A percentile compares a stretch with the other conserved stretches of the same genome.
These are phyloP conservation scores for Naganishia antarctica DNA, from an alignment of 768 basidiomycete species.

Conservation along the genomic window DNA sequence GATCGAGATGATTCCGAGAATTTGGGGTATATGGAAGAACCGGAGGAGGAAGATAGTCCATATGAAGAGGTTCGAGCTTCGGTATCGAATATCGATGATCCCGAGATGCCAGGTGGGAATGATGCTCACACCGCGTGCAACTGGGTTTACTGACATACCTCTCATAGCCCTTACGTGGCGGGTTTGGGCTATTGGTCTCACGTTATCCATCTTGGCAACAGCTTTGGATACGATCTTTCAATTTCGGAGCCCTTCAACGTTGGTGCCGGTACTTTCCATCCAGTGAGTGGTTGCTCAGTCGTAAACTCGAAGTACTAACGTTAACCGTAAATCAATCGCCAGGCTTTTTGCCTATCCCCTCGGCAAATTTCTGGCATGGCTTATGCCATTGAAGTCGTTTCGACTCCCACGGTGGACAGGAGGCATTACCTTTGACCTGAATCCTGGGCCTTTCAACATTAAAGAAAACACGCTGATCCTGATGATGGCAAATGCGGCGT, in stretches of 20 bases:
- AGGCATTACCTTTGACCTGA: slow-evolving; percentile 67
- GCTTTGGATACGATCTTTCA: slow-evolving; percentile 89
- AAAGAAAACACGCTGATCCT: slow-evolving; percentile 89
- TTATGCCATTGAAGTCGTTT: slow-evolving; percentile 69
- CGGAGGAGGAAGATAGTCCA: slow-evolving; percentile 77
- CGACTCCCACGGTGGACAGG: slow-evolving; percentile 57
- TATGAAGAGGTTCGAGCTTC: slow-evolving; percentile 94
- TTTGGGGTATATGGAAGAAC: slow-evolving; percentile 31
- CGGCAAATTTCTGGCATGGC: slow-evolving; percentile 78
- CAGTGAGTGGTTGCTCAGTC: slow-evolving; percentile 51
- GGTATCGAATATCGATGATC: slow-evolving; percentile 97
- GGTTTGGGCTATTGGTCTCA: slow-evolving; percentile 82
- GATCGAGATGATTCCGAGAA: slow-evolving; percentile 36
- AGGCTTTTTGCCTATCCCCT: slow-evolving; percentile 76
- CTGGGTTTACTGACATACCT: neutral
- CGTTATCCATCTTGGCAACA: slow-evolving; percentile 59
- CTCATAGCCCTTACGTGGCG: slow-evolving; percentile 72
- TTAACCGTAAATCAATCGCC: slow-evolving; percentile 37
- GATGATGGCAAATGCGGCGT: slow-evolving; percentile 69
- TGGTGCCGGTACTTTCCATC: slow-evolving; percentile 73
- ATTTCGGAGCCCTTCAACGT: slow-evolving; percentile 82
- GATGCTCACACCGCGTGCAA: too few species aligned
- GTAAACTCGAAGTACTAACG: slow-evolving; percentile 46
- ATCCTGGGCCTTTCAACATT: slow-evolving; percentile 97
- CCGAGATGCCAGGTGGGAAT: slow-evolving; percentile 86